Percentiles rank a stretch among this genome's conserved stretches.
phyloP scores from a whole-genome alignment of 768 basidiomycete species.

The Mycena albidolilacea region DNA sequence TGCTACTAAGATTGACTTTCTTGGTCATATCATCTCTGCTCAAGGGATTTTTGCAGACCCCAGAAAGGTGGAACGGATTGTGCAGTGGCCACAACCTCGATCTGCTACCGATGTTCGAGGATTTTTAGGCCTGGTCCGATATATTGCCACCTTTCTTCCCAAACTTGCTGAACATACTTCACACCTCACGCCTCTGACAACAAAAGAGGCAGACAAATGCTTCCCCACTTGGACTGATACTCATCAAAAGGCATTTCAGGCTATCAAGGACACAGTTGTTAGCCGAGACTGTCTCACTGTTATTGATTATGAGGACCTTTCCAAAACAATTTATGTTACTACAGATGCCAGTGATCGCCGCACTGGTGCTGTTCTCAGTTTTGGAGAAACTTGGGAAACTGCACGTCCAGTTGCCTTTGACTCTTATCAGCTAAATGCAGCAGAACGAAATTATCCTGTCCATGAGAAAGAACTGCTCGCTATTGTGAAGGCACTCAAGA shows the following conservation, averaged over 20 bases:
- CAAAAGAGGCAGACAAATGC: not conserved
- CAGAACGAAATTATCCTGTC: slow-evolving; percentile 45
- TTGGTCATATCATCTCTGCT: no score
- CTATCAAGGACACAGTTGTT: not conserved
- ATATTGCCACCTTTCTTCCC: slow-evolving; percentile 40
- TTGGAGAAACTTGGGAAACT: slow-evolving; percentile 43
- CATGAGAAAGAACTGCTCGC: slow-evolving; percentile 43
- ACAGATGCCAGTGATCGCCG: slow-evolving; percentile 5
- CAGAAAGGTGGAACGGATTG: slow-evolving; percentile 44
- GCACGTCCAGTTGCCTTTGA: slow-evolving; percentile 53
- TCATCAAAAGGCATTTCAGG: not conserved
- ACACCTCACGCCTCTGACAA: not conserved
- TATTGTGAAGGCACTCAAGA: no score
- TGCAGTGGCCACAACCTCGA: slow-evolving; percentile 42
- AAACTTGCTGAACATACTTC: slow-evolving; percentile 13
- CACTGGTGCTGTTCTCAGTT: slow-evolving; percentile 6
- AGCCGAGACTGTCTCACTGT: slow-evolving; percentile 1
- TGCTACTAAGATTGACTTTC: no score
- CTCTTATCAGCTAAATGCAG: slow-evolving; percentile 45
- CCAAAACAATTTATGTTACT: slow-evolving; percentile 1
- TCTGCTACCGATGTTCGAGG: slow-evolving; percentile 39
- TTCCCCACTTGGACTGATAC: not conserved
- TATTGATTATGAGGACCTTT: not conserved
- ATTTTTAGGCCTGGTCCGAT: slow-evolving; percentile 46
- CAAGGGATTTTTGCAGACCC: slow-evolving; percentile 23